A percentile compares a stretch with the other conserved stretches of the same genome.
phyloP scores from a whole-genome alignment of 371 early-diverging fungal species.

The Lichtheimia ramosa region DNA sequence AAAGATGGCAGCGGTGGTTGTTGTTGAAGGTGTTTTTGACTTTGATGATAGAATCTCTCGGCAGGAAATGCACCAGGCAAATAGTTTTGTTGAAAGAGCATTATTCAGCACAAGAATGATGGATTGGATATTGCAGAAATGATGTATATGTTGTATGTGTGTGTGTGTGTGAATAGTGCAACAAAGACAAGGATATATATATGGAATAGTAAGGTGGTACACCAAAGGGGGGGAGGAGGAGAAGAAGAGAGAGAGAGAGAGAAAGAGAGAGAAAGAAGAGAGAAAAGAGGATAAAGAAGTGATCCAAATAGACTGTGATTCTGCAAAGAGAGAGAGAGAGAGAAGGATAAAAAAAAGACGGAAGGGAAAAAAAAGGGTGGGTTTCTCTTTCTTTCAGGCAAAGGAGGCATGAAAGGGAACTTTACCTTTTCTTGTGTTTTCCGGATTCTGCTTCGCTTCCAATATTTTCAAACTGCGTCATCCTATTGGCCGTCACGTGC shows the following conservation, averaged over 20 bases:
- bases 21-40: conserved; percentile 10
- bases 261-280: conserved; percentile 1
- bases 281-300: too few relatives aligned
- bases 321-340: not conserved
- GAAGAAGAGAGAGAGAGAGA: not conserved
- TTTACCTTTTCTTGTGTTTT: conserved; percentile 6
- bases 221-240: not conserved
- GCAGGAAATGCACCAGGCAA: conserved; percentile 25
- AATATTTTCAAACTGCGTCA: conserved; percentile 7
- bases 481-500: conserved; percentile 1
- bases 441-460: conserved; percentile 1
- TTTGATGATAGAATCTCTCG: conserved; percentile 21
- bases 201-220: conserved; percentile 1
- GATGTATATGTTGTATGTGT: not conserved
- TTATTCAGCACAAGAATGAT: not conserved
- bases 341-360: not conserved
- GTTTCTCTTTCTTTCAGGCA: conserved; percentile 4
- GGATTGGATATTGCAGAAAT: too few relatives aligned
- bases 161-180: too few relatives aligned
- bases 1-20: not conserved
- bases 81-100: conserved; percentile 25
- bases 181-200: not conserved
- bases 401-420: conserved; percentile 7
- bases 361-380: conserved; percentile 9
- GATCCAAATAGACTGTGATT: not conserved